Evolutionary conservation across 2,329 filamentous ascomycete species (phyloP).

Genomic region (Ophiostoma sp.): DNA sequence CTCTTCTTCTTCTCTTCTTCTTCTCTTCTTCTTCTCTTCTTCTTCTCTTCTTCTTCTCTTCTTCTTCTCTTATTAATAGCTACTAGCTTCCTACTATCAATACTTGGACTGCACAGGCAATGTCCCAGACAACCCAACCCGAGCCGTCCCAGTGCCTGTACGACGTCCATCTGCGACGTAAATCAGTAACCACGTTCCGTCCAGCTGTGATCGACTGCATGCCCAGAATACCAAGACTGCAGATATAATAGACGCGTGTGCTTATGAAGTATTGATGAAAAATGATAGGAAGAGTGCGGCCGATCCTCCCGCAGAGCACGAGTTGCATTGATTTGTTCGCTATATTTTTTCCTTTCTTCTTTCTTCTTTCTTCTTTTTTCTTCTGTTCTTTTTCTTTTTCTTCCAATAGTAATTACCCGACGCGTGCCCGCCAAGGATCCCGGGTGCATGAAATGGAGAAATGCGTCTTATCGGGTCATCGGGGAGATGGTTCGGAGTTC

Average conservation of each 20-base stretch:
- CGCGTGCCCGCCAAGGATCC: background rate
- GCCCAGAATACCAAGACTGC: constrained; percentile 8
- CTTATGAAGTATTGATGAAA: background rate
- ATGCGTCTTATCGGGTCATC: background rate
- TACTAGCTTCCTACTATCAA: background rate
- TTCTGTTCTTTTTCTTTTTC: too few relatives aligned
- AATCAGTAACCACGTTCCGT: background rate
- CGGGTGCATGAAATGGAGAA: constrained; percentile 6
- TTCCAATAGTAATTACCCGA: background rate
- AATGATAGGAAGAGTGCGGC: constrained; percentile 14
- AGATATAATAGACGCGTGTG: background rate
- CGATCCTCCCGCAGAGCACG: constrained; percentile 2
- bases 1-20: too few relatives aligned
- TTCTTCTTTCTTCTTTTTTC: too few relatives aligned
- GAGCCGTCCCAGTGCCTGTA: background rate
- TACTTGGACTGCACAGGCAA: background rate
- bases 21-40: background rate
- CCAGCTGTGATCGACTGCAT: background rate
- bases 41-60: background rate
- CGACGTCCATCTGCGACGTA: background rate
- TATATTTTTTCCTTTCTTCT: too few relatives aligned
- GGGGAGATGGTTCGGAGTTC: constrained; percentile 13
- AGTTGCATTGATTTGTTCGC: background rate
- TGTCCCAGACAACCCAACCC: constrained; percentile 3
- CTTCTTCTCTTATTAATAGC: background rate